phyloP scores from a whole-genome alignment of 2,329 filamentous ascomycete genomes.

The Ophiocordyceps polyrhachis-furcata region DNA sequence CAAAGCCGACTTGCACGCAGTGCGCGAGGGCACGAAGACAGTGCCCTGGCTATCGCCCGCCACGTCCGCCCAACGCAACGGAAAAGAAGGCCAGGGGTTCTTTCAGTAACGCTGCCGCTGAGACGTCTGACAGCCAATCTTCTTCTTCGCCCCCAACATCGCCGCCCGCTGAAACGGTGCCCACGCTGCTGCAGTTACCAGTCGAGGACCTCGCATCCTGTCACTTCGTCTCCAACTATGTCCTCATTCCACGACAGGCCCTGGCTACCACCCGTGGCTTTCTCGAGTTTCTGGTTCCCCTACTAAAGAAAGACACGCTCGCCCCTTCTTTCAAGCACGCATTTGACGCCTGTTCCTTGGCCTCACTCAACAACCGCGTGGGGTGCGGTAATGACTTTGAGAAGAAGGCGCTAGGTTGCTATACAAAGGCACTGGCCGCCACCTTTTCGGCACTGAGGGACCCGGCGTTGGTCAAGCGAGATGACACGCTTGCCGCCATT shows the following conservation, averaged over 20 bases:
- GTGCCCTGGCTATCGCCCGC: conserved; percentile 49
- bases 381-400: conserved; percentile 14
- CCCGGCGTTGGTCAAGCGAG: conserved; percentile 25
- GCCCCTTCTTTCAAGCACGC: conserved; percentile 31
- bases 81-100: conserved; percentile 1
- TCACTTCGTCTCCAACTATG: conserved; percentile 41
- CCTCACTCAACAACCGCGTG: conserved; percentile 33
- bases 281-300: conserved; percentile 37
- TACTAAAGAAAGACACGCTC: conserved; percentile 24
- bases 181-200: conserved; percentile 20
- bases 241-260: conserved; percentile 30
- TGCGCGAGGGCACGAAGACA: conserved; percentile 41
- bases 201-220: conserved; percentile 35
- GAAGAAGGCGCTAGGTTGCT: conserved; percentile 25
- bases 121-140: conserved; percentile 5
- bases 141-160: conserved; percentile 1
- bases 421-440: conserved; percentile 31
- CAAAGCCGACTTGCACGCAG: conserved; percentile 43
- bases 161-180: conserved; percentile 5
- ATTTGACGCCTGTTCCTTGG: conserved; percentile 39
- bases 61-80: conserved; percentile 49
- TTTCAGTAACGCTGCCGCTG: conserved; percentile 4
- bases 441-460: conserved; percentile 34
- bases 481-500: conserved; percentile 38
- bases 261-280: conserved; percentile 26